These are phyloP conservation scores for Boletus eberwhitei DNA, from an alignment of 768 basidiomycete species.

Conservation along the genomic window DNA sequence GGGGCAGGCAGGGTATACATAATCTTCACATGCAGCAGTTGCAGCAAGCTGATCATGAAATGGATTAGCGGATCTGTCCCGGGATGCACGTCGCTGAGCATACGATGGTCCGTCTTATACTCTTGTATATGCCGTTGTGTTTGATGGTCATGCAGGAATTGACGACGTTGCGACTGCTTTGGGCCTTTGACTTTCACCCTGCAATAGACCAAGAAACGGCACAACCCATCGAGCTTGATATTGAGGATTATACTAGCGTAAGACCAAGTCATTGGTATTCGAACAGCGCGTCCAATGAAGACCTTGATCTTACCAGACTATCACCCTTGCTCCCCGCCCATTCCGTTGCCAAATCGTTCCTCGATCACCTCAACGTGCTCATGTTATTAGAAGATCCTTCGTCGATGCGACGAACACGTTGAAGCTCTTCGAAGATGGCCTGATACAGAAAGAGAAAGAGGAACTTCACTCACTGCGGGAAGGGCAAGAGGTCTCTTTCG, in stretches of 20 bases:
- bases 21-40: not conserved
- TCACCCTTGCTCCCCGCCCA: constrained; percentile 3
- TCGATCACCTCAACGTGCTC: not conserved
- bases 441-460: not conserved
- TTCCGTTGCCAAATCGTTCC: constrained; percentile 3
- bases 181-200: constrained; percentile 4
- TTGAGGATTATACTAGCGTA: constrained; percentile 1
- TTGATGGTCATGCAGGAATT: not conserved
- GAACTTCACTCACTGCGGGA: not conserved
- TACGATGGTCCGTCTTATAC: not conserved
- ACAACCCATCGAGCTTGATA: not conserved
- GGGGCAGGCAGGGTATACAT: constrained; percentile 1
- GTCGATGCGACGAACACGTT: constrained; percentile 1
- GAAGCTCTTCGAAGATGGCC: not conserved
- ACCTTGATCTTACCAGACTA: not conserved
- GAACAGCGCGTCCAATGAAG: not conserved
- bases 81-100: constrained; percentile 4
- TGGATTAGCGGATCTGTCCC: constrained; percentile 2
- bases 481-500: not conserved
- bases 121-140: not conserved
- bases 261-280: not conserved
- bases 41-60: not conserved
- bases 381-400: constrained; percentile 2
- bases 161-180: constrained; percentile 2
- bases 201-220: not conserved